Percentiles rank a stretch among this genome's conserved stretches.
These are phyloP conservation scores for Oligophagozyma castellii DNA, from an alignment of 1,139 yeast species.

Conservation along the genomic window DNA sequence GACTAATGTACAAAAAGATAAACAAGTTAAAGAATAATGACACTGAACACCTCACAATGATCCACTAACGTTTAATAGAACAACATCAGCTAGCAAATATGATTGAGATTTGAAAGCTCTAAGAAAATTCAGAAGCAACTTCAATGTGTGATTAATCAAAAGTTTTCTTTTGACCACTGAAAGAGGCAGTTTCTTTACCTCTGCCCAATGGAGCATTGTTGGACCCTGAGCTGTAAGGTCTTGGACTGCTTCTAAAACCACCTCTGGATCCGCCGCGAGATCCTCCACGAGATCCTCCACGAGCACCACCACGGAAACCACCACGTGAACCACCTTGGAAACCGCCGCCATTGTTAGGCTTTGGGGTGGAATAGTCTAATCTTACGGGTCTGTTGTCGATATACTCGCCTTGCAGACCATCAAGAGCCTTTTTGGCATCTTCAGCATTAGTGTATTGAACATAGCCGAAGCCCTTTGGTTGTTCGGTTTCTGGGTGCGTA, in stretches of 20 bases:
- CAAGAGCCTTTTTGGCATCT: constrained; percentile 83
- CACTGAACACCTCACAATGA: too few relatives aligned
- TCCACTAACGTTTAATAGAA: too few relatives aligned
- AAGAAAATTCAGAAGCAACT: too few relatives aligned
- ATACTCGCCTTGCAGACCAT: constrained; percentile 77
- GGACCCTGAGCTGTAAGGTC: constrained; percentile 36
- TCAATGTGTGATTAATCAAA: constrained; percentile 37
- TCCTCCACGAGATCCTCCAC: constrained; percentile 28
- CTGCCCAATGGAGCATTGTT: constrained; percentile 40
- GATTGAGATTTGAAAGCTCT: too few relatives aligned
- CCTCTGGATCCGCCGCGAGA: constrained; percentile 30
- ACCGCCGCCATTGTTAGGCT: constrained; percentile 32
- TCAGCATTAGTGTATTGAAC: constrained; percentile 80
- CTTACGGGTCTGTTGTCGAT: constrained; percentile 90
- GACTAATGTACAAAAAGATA: too few relatives aligned
- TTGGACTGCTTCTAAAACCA: constrained; percentile 20
- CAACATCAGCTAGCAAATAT: too few relatives aligned
- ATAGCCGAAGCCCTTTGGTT: constrained; percentile 98
- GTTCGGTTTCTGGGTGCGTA: constrained; percentile 96
- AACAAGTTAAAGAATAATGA: too few relatives aligned
- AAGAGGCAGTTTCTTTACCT: constrained; percentile 33
- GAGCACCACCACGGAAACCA: constrained; percentile 35
- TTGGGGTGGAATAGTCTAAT: constrained; percentile 89
- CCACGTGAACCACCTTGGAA: constrained; percentile 26
- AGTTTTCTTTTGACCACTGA: constrained; percentile 67